phyloP scores from a whole-genome alignment of 2,329 filamentous ascomycete genomes.

The Pseudocercospora crystallina region DNA sequence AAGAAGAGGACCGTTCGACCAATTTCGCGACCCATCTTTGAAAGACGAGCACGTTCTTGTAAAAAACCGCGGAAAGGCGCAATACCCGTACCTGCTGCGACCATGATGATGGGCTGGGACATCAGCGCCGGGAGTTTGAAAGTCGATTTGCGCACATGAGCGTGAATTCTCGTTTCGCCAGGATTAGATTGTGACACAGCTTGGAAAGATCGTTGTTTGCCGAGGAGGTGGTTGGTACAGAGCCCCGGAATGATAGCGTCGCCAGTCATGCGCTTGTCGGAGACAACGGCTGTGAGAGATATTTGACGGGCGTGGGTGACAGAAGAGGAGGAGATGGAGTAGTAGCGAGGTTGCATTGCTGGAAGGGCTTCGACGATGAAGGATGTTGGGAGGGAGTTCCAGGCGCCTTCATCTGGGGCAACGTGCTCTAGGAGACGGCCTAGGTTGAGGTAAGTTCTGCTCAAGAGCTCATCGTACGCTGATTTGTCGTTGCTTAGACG shows the following conservation, averaged over 20 bases:
- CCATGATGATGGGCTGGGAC: conserved; percentile 52
- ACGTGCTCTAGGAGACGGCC: conserved; percentile 39
- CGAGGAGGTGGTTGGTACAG: conserved; percentile 27
- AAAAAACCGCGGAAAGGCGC: conserved; percentile 50
- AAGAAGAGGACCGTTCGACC: conserved; percentile 36
- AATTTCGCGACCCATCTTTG: conserved; percentile 30
- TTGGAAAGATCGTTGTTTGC: conserved; percentile 39
- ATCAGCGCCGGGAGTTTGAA: conserved; percentile 43
- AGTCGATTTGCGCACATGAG: conserved; percentile 42
- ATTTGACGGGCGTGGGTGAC: conserved; percentile 28
- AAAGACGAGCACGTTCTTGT: conserved; percentile 41
- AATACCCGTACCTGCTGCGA: conserved; percentile 53
- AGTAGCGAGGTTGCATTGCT: conserved; percentile 28
- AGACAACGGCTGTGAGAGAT: conserved; percentile 63
- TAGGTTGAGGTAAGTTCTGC: conserved; percentile 39
- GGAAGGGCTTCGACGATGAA: conserved; percentile 42
- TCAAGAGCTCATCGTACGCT: conserved; percentile 35
- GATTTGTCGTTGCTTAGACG: conserved; percentile 35
- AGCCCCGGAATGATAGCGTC: conserved; percentile 21
- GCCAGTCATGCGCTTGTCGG: conserved; percentile 33
- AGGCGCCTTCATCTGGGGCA: conserved; percentile 24
- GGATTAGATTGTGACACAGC: conserved; percentile 28
- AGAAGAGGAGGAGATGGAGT: conserved; percentile 31
- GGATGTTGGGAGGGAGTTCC: conserved; percentile 51
- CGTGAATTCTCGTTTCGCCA: conserved; percentile 24